A percentile compares a stretch with the other conserved stretches of the same genome.
Evolutionary conservation across 2,329 filamentous ascomycete genomes (phyloP).

Genomic region (Talaromyces sp.): DNA sequence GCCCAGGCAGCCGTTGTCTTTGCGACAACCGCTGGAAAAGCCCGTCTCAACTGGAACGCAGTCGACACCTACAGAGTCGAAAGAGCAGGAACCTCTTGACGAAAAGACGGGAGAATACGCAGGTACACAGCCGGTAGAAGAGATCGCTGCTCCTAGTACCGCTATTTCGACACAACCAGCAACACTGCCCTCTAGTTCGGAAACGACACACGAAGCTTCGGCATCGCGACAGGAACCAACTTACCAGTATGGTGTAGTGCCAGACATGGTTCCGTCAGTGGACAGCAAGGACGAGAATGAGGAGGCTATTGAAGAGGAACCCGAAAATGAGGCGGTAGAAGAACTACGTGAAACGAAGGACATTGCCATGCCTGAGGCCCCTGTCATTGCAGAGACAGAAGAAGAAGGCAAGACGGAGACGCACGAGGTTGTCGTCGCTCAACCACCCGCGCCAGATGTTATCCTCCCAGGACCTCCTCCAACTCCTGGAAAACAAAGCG

Average conservation of each 20-base stretch:
- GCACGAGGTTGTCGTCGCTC: slow-evolving; percentile 40
- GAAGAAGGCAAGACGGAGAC: slow-evolving; percentile 43
- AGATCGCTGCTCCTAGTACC: slow-evolving; percentile 19
- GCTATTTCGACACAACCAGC: slow-evolving; percentile 26
- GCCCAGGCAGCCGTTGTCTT: slow-evolving; percentile 36
- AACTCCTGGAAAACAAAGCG: slow-evolving; percentile 52
- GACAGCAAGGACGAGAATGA: slow-evolving; percentile 8
- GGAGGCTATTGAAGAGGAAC: slow-evolving; percentile 9
- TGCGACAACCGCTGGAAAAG: slow-evolving; percentile 38
- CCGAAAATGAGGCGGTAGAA: slow-evolving; percentile 9
- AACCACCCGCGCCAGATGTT: slow-evolving; percentile 44
- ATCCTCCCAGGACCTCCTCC: slow-evolving; percentile 56
- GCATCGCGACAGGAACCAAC: slow-evolving; percentile 20
- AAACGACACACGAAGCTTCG: slow-evolving; percentile 28
- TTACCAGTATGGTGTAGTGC: not conserved
- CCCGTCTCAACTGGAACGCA: slow-evolving; percentile 36
- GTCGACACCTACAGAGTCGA: slow-evolving; percentile 40
- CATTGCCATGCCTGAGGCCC: slow-evolving; percentile 63
- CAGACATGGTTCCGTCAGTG: not conserved
- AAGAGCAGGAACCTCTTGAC: slow-evolving; percentile 32
- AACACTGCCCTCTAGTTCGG: slow-evolving; percentile 20
- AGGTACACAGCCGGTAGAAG: slow-evolving; percentile 26
- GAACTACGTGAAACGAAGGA: slow-evolving; percentile 47
- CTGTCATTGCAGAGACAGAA: slow-evolving; percentile 43
- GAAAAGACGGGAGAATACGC: slow-evolving; percentile 37